Evolutionary conservation across 1,284 basidiomycete species (phyloP).

Genomic region (Rhizopogon parksii): DNA sequence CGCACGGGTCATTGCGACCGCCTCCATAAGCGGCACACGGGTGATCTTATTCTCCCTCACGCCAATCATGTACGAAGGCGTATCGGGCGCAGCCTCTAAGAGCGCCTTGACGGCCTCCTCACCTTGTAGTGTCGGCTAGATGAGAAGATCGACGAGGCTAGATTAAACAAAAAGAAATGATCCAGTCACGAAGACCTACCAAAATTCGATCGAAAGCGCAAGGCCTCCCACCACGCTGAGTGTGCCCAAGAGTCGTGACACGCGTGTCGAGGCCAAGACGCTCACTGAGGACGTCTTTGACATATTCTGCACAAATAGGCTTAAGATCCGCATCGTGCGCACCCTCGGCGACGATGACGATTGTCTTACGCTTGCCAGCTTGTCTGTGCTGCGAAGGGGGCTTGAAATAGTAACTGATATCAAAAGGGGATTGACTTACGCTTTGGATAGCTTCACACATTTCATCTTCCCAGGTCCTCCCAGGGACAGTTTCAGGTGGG

Average conservation of each 20-base stretch:
- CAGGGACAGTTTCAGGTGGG: slow-evolving; percentile 66
- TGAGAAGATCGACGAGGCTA: not conserved
- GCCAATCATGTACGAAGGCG: slow-evolving; percentile 97
- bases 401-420: not conserved
- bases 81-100: slow-evolving; percentile 82
- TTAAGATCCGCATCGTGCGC: slow-evolving; percentile 85
- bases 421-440: slow-evolving; percentile 35
- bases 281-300: slow-evolving; percentile 85
- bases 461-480: slow-evolving; percentile 69
- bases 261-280: slow-evolving; percentile 90
- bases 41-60: slow-evolving; percentile 94
- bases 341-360: slow-evolving; percentile 97
- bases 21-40: slow-evolving; percentile 86
- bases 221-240: slow-evolving; percentile 90
- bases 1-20: slow-evolving; percentile 84
- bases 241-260: slow-evolving; percentile 98
- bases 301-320: slow-evolving; percentile 84
- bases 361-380: slow-evolving; percentile 94
- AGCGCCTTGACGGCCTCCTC: slow-evolving; percentile 90
- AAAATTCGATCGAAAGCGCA: slow-evolving; percentile 91
- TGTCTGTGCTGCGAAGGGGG: slow-evolving; percentile 65
- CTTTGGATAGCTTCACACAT: slow-evolving; percentile 86
- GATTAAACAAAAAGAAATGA: not conserved
- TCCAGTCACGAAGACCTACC: slow-evolving; percentile 37
- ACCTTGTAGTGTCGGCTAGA: slow-evolving; percentile 88